Evolutionary conservation across 163 green algal species (phyloP).

Genomic region (Prototheca wickerhamii): DNA sequence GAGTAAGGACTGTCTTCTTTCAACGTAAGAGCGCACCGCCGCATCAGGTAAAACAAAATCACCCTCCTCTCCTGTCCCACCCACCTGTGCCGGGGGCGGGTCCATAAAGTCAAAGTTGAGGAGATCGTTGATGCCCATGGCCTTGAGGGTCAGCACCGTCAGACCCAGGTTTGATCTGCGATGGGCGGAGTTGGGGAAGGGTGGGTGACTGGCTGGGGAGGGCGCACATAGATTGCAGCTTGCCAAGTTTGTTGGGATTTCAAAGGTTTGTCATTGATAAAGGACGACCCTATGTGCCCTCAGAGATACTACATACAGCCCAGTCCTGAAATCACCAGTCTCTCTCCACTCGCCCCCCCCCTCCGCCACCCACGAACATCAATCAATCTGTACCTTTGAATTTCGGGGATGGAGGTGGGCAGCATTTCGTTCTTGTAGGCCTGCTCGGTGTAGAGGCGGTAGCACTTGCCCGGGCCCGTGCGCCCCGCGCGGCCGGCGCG

Average conservation of each 20-base stretch:
- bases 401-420: conserved; percentile 87
- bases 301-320: too few relatives aligned
- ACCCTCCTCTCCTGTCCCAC: background rate
- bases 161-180: conserved; percentile 92
- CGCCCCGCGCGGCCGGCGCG: conserved; percentile 84
- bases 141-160: conserved; percentile 77
- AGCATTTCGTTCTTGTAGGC: conserved; percentile 98
- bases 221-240: too few relatives aligned
- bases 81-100: conserved; percentile 63
- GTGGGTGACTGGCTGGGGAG: too few relatives aligned
- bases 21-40: too few relatives aligned
- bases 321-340: background rate
- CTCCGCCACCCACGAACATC: background rate
- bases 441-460: conserved; percentile 82
- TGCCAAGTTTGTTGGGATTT: too few relatives aligned
- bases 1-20: too few relatives aligned
- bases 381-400: conserved; percentile 79
- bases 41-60: too few relatives aligned
- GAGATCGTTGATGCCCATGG: conserved; percentile 99
- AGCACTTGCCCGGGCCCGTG: conserved; percentile 93
- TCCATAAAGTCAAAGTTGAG: conserved; percentile 99
- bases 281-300: too few relatives aligned
- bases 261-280: too few relatives aligned
- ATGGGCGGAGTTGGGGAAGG: background rate
- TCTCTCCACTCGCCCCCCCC: background rate